Percentiles rank a stretch among this genome's conserved stretches.
phyloP scores from a whole-genome alignment of 140 eudicot species.

The Stevia rebaudiana region DNA sequence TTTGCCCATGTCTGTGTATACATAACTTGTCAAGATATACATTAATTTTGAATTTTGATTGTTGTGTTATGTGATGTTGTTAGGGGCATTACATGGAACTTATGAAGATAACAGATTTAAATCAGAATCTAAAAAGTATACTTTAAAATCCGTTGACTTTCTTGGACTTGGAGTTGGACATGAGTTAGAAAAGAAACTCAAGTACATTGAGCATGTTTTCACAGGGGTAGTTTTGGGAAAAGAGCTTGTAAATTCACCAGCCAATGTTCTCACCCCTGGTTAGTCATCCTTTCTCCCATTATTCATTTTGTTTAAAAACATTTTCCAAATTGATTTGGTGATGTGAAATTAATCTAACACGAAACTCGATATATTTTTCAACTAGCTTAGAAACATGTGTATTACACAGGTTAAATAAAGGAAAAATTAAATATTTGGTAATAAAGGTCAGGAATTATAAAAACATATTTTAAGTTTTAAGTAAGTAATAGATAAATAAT shows the following conservation, averaged over 20 bases:
- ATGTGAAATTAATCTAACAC: neutral
- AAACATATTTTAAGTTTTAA: no score
- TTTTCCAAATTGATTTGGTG: neutral
- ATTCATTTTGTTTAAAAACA: neutral
- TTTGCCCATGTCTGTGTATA: neutral
- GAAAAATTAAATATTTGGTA: no score
- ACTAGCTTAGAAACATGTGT: no score
- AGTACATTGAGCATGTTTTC: slow-evolving; percentile 65
- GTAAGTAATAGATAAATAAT: no score
- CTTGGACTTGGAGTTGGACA: slow-evolving; percentile 85
- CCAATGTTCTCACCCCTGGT: slow-evolving; percentile 98
- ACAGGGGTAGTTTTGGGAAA: slow-evolving; percentile 75
- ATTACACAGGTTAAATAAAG: no score
- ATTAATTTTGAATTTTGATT: neutral
- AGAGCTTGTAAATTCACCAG: slow-evolving; percentile 93
- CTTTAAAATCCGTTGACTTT: slow-evolving; percentile 70
- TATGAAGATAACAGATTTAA: slow-evolving; percentile 70
- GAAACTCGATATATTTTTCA: no score
- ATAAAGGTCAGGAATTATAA: no score
- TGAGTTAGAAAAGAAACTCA: slow-evolving; percentile 80
- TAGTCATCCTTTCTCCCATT: slow-evolving; percentile 18
- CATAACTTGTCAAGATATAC: neutral
- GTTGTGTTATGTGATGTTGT: slow-evolving; percentile 6
- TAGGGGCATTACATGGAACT: slow-evolving; percentile 66
- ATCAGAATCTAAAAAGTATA: slow-evolving; percentile 73